phyloP scores from a whole-genome alignment of 805 yeast species.

The Saccharomyces kudriavzevii region DNA sequence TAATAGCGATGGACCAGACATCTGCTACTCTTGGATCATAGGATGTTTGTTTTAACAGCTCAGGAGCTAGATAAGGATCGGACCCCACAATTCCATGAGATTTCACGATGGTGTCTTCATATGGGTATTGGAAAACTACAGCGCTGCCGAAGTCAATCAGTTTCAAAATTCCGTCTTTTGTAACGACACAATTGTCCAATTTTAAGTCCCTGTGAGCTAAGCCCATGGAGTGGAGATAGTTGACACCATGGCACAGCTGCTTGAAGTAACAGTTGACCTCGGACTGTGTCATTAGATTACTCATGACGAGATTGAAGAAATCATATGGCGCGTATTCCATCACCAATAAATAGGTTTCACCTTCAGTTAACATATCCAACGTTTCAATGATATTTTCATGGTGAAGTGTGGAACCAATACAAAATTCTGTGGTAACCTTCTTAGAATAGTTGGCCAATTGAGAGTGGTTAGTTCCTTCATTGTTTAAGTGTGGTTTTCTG shows the following conservation, averaged over 20 bases:
- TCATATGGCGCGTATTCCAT: conserved; percentile 94
- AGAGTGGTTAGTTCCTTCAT: conserved; percentile 38
- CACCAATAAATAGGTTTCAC: conserved; percentile 55
- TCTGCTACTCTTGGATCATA: conserved; percentile 88
- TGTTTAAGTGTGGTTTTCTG: conserved; percentile 1
- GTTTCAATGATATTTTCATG: conserved; percentile 80
- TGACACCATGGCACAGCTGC: conserved; percentile 70
- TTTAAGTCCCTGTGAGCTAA: conserved; percentile 90
- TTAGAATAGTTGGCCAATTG: conserved; percentile 56
- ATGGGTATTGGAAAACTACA: conserved; percentile 66
- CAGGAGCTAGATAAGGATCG: conserved; percentile 94
- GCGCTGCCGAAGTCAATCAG: conserved; percentile 93
- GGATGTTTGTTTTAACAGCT: conserved; percentile 46
- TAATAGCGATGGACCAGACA: conserved; percentile 89
- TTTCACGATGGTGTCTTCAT: conserved; percentile 45
- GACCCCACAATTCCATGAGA: conserved; percentile 90
- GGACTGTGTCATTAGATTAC: conserved; percentile 60
- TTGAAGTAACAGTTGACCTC: conserved; percentile 77
- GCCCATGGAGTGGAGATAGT: conserved; percentile 70
- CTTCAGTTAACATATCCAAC: conserved; percentile 65
- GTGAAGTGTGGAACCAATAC: conserved; percentile 67
- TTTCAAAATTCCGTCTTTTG: conserved; percentile 64
- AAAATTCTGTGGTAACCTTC: conserved; percentile 75
- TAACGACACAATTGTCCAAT: conserved; percentile 87
- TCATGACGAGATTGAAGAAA: conserved; percentile 88